phyloP scores from a whole-genome alignment of 192 early-diverging fungal species.

The Helicostylum pulchrum region DNA sequence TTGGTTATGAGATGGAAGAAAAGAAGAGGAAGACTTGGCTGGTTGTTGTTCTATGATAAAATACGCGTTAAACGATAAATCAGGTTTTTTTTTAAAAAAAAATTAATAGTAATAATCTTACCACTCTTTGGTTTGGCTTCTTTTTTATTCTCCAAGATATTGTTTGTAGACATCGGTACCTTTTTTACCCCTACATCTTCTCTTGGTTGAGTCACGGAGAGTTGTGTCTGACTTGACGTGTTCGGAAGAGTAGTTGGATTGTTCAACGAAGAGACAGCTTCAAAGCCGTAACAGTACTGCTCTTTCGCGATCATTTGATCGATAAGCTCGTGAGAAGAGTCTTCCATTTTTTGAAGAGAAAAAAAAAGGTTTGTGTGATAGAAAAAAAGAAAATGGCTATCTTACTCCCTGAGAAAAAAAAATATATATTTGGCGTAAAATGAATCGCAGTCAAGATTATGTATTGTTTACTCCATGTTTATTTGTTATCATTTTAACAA shows the following conservation, averaged over 20 bases:
- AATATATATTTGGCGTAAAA: too few species aligned
- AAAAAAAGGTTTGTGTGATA: not conserved
- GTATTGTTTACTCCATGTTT: too few species aligned
- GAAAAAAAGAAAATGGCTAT: not conserved
- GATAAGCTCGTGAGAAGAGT: slow-evolving; percentile 49
- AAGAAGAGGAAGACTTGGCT: too few species aligned
- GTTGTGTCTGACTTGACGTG: not conserved
- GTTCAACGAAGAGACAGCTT: slow-evolving; percentile 5
- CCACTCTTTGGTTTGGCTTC: not conserved
- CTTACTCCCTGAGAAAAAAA: too few species aligned
- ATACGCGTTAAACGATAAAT: not conserved
- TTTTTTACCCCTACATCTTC: slow-evolving; percentile 9
- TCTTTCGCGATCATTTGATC: slow-evolving; percentile 60
- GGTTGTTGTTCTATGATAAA: not conserved
- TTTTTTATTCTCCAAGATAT: too few species aligned
- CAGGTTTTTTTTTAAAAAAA: too few species aligned
- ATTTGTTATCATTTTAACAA: too few species aligned
- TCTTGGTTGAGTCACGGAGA: not conserved
- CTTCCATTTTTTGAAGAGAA: slow-evolving; percentile 44
- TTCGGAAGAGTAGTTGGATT: not conserved
- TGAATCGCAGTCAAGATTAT: too few species aligned
- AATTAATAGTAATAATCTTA: not conserved
- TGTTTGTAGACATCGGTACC: not conserved
- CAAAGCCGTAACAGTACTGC: slow-evolving; percentile 48
- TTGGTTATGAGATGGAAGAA: not conserved